Conservation (phyloP, 805 yeast genomes). For the Nakazawaea wickerhamii region DNA sequence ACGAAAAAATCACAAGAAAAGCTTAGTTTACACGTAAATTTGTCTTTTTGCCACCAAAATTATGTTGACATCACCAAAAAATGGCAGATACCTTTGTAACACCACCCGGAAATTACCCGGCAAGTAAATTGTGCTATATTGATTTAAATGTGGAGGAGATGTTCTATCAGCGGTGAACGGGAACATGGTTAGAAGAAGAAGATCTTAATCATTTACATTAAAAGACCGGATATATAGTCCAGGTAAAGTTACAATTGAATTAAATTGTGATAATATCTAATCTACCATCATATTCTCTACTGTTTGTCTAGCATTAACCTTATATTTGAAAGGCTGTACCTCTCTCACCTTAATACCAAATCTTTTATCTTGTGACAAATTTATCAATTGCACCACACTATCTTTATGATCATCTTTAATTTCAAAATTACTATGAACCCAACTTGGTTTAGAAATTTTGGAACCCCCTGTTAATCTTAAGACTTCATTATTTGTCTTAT, state of each 20-base stretch:
- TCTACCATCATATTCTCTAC: constrained; percentile 15
- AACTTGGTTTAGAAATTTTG: constrained; percentile 64
- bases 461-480: constrained; percentile 80
- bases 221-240: not conserved
- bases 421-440: constrained; percentile 80
- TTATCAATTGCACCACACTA: constrained; percentile 49
- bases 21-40: not conserved
- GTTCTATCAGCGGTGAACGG: too few relatives aligned
- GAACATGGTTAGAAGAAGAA: too few relatives aligned
- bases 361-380: constrained; percentile 59
- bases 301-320: constrained; percentile 6
- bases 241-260: too few relatives aligned
- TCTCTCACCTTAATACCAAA: constrained; percentile 66
- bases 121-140: not conserved
- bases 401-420: constrained; percentile 41
- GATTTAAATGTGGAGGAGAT: too few relatives aligned
- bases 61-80: not conserved
- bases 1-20: too few relatives aligned
- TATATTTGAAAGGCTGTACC: constrained; percentile 47
- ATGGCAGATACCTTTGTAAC: not conserved
- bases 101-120: constrained; percentile 1
- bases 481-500: constrained; percentile 44
- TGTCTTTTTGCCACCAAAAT: not conserved
- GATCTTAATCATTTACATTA: too few relatives aligned
- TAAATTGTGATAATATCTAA: constrained; percentile 15